Conservation (phyloP, 2,329 filamentous ascomycete genomes). For the Aspergillus sp. region DNA sequence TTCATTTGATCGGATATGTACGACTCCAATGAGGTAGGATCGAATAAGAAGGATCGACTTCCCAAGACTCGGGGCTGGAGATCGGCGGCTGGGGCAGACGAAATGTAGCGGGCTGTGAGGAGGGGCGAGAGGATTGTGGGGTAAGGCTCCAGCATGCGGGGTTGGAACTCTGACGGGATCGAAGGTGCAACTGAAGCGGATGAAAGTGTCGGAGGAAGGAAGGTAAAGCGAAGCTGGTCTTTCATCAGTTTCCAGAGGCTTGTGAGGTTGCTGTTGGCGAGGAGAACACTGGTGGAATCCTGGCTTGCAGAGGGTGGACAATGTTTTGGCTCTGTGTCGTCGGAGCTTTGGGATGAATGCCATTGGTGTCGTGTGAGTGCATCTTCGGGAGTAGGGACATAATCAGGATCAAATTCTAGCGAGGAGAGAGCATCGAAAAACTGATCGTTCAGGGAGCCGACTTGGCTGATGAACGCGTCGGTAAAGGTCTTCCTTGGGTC, state of each 20-base stretch:
- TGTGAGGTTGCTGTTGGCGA: conserved; percentile 59
- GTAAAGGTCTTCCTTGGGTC: conserved; percentile 67
- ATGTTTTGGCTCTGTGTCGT: conserved; percentile 7
- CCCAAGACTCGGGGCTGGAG: conserved; percentile 46
- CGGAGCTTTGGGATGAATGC: conserved; percentile 3
- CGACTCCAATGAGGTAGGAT: conserved; percentile 59
- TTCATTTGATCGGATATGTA: conserved; percentile 70
- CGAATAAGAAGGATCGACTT: conserved; percentile 64
- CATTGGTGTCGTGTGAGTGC: conserved; percentile 8
- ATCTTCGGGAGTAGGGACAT: conserved; percentile 26
- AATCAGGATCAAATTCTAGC: conserved; percentile 29
- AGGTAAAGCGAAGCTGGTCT: conserved; percentile 56
- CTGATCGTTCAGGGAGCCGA: conserved; percentile 67
- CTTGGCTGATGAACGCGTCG: conserved; percentile 73
- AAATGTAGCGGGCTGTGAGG: conserved; percentile 45
- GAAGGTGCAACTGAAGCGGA: conserved; percentile 25
- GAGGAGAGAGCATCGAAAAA: conserved; percentile 53
- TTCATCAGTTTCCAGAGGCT: conserved; percentile 65
- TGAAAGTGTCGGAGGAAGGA: conserved; percentile 28
- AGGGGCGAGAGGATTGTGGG: conserved; percentile 45
- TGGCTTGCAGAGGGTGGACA: conserved; percentile 33
- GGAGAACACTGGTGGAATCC: conserved; percentile 52
- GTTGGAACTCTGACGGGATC: conserved; percentile 34
- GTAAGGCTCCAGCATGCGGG: conserved; percentile 34
- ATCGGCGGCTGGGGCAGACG: conserved; percentile 30